Percentiles rank a stretch among this genome's conserved stretches.
Evolutionary conservation across 495 filamentous ascomycete species (phyloP).

Genomic region (Halenospora varia): DNA sequence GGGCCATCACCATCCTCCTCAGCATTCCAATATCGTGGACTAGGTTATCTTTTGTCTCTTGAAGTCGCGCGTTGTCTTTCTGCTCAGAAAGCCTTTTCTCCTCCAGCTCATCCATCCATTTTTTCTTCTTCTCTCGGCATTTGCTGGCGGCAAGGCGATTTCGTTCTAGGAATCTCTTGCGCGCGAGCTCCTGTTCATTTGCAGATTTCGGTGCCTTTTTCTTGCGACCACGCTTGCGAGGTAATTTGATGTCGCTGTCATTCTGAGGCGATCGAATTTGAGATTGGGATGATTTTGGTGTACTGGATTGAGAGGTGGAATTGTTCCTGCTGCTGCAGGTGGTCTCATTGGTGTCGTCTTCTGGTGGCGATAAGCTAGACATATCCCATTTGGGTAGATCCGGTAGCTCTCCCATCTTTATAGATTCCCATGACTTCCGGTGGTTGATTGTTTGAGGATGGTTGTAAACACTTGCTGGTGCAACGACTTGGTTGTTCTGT

Average conservation of each 20-base stretch:
- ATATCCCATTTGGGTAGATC: no score
- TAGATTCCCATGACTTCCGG: no score
- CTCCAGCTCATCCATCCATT: slow-evolving; percentile 46
- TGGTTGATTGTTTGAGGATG: no score
- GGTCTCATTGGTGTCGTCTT: not conserved
- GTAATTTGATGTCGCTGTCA: not conserved
- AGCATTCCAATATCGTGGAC: not conserved
- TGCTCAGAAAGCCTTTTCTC: slow-evolving; percentile 8
- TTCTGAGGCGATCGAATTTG: not conserved
- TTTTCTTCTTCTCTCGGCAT: slow-evolving; percentile 68
- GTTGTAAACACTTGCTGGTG: no score
- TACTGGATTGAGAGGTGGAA: not conserved
- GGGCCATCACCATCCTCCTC: not conserved
- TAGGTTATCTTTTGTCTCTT: not conserved
- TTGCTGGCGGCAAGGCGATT: slow-evolving; percentile 68
- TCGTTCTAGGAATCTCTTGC: slow-evolving; percentile 49
- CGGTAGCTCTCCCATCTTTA: no score
- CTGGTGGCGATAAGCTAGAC: not conserved
- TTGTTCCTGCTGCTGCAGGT: not conserved
- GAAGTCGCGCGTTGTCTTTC: not conserved
- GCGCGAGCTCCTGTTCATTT: not conserved
- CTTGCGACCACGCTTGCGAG: not conserved
- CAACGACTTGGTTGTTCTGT: no score
- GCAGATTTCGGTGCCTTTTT: not conserved
- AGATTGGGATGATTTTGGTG: no score